Percentiles rank a stretch among this genome's conserved stretches.
Conservation (phyloP, 2,329 filamentous ascomycete species). For the Lasiodiplodia sp. region DNA sequence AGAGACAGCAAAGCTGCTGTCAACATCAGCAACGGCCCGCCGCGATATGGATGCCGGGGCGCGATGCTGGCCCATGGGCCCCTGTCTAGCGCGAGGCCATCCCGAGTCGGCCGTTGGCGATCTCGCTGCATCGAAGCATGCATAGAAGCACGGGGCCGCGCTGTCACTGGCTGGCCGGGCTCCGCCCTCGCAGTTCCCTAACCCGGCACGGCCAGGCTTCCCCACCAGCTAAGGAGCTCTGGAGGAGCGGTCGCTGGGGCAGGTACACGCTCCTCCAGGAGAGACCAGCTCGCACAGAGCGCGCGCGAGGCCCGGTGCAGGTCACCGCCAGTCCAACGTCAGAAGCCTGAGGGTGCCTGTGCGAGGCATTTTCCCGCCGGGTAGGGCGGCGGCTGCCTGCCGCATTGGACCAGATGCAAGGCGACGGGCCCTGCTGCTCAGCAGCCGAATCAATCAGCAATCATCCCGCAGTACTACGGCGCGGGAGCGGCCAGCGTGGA, state of each 20-base stretch:
- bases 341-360: slow-evolving; percentile 6
- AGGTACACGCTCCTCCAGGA: slow-evolving; percentile 9
- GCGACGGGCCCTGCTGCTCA: background rate
- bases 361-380: slow-evolving; percentile 21
- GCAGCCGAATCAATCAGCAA: background rate
- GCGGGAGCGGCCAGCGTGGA: slow-evolving; percentile 14
- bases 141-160: slow-evolving; percentile 18
- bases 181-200: slow-evolving; percentile 18
- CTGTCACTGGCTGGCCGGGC: slow-evolving; percentile 17
- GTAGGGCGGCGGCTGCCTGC: slow-evolving; percentile 15
- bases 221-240: slow-evolving; percentile 7
- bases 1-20: slow-evolving; percentile 22
- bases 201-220: slow-evolving; percentile 16
- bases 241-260: slow-evolving; percentile 19
- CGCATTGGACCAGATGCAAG: slow-evolving; percentile 16
- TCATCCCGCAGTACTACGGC: slow-evolving; percentile 10
- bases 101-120: slow-evolving; percentile 21
- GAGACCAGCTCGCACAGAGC: slow-evolving; percentile 23
- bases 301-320: slow-evolving; percentile 22
- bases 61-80: slow-evolving; percentile 9
- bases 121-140: slow-evolving; percentile 29
- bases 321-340: slow-evolving; percentile 28
- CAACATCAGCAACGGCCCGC: slow-evolving; percentile 24
- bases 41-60: slow-evolving; percentile 21
- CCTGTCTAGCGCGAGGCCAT: slow-evolving; percentile 2